Conservation (phyloP, 2,329 filamentous ascomycete species). For the Elsinoe ampelina region DNA sequence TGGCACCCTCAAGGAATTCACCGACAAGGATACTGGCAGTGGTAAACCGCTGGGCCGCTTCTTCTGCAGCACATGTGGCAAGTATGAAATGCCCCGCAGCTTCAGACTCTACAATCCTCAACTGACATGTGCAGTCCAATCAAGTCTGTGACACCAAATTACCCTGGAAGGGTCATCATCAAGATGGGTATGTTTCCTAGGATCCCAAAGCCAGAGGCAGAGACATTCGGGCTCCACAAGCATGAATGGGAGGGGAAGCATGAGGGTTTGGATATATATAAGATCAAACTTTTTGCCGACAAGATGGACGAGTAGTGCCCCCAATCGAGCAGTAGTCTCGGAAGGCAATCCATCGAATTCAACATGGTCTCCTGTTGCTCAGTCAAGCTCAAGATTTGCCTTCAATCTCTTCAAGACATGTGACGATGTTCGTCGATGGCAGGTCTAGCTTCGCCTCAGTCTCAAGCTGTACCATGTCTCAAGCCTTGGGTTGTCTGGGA, state of each 20-base stretch:
- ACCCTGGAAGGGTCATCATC: slow-evolving; percentile 37
- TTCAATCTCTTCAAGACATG: neutral
- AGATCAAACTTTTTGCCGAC: slow-evolving; percentile 23
- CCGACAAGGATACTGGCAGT: slow-evolving; percentile 37
- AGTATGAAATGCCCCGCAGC: slow-evolving; percentile 26
- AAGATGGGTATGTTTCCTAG: slow-evolving; percentile 44
- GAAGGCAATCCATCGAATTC: too few relatives aligned
- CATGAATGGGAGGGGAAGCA: slow-evolving; percentile 37
- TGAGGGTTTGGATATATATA: slow-evolving; percentile 31
- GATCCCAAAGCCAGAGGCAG: slow-evolving; percentile 39
- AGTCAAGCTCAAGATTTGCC: too few relatives aligned
- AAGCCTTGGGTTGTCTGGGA: neutral
- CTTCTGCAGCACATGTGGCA: slow-evolving; percentile 40
- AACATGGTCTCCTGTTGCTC: too few relatives aligned
- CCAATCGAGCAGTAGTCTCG: neutral
- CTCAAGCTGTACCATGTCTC: slow-evolving; percentile 2
- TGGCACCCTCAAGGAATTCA: slow-evolving; percentile 37
- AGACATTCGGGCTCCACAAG: slow-evolving; percentile 36
- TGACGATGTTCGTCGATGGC: neutral
- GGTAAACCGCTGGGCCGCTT: slow-evolving; percentile 37
- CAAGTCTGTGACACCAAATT: slow-evolving; percentile 34
- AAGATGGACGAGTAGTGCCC: slow-evolving; percentile 9
- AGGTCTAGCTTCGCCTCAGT: neutral
- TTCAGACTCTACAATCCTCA: neutral
- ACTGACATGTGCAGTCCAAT: slow-evolving; percentile 33